Evolutionary conservation across 2,329 filamentous ascomycete species (phyloP), one percentile per base, ranked within the genome.

Genomic region (Alternaria ventricosa): DNA sequence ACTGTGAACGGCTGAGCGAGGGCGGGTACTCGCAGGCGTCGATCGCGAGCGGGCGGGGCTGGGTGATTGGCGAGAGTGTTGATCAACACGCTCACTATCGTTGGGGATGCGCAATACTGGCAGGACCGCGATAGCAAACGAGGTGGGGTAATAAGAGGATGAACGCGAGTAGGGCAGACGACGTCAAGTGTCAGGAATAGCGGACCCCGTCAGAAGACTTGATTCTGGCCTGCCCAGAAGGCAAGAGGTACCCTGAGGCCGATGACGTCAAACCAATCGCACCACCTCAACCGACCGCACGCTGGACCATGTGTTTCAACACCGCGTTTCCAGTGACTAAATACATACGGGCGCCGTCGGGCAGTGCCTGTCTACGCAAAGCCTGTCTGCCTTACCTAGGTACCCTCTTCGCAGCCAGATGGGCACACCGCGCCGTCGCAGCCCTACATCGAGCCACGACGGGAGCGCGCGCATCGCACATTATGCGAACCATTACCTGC

Each of bases 1-100:
- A 61, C 58, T 60, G 59, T 55, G 60, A 22, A 60, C 50, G 58
- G 66, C 49, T 62, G 63, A 46, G 64, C 56, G 61, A 65, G 60
- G 61, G 53, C 68, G 67, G 67, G 64, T 67, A 47, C 55, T 61
- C 56, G 70, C 67, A 68, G 65, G 59, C 64, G 69, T 65, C 66
- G 69, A 69, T 71, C 55, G 64, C 63, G 58, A 60, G 60, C 59
- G 51, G 55, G 44, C 20, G 54, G 54, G 18, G 18, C 27, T 60
- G 62, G 64, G 57, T 62, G 66, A 65, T 68, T 63, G 68, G 70
- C 63, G 60, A 63, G 56, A 28, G 66, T 50, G 55, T 25, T 36
- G 68, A 66, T 67, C 63, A 68, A 45, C 65, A 60, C 60, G 55
- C 55, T 44, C 63, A 49, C 57, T 56, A 23, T 46, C 18, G 30